Base-by-base conservation (phyloP, 2,329 filamentous ascomycete genomes). In the Geoglossum cookeanum region DNA sequence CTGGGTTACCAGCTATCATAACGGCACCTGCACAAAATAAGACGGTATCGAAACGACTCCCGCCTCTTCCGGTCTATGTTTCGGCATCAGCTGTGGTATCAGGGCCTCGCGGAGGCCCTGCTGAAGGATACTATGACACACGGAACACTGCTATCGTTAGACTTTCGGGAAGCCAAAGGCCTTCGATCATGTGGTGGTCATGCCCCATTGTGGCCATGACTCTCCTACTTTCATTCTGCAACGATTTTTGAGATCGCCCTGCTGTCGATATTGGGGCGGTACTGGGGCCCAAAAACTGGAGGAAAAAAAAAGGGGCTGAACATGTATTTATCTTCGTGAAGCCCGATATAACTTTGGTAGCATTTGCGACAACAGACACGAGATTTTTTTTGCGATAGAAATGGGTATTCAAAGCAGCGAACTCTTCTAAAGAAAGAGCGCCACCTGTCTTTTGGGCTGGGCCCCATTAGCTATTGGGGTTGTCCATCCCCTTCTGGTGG, bases 201-300 rank as follows among this genome's bases (percentile, higher is more conserved):
- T 45, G 42, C 22, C 22, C 15, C n/a, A 7, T 45, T 3, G 15
- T 13, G 42, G 17, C 22, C n/a, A 22, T 22, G 17, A 22, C 9
- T 5, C 5, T 45, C 22, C 15, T 45, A 2, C n/a, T 45, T 6
- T 45, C 22, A 22, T 22, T 45, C 42, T 22, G 17, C n/a, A 17
- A 17, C 63, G 42, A 65, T 68, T 59, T 75, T 73, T 32, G 74
- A 67, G 6, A 71, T 73, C 4, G 73, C 69, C 61, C 74, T 75
- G 9, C n/a, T 6, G 5, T 45, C 42, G 4, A 13, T 22, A 11
- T 45, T 45, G n/a, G 22, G 66, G 53, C 59, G 63, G 74, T 65
- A 27, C 66, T 64, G 1, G 71, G 67, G 9, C 60, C 60, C 0
- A 62, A 48, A 0, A 66, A 62, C 7, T 61, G 22, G 2, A 22